These are phyloP conservation scores for Cyberlindnera veronae DNA, from an alignment of 805 yeast species.

Conservation along the genomic window DNA sequence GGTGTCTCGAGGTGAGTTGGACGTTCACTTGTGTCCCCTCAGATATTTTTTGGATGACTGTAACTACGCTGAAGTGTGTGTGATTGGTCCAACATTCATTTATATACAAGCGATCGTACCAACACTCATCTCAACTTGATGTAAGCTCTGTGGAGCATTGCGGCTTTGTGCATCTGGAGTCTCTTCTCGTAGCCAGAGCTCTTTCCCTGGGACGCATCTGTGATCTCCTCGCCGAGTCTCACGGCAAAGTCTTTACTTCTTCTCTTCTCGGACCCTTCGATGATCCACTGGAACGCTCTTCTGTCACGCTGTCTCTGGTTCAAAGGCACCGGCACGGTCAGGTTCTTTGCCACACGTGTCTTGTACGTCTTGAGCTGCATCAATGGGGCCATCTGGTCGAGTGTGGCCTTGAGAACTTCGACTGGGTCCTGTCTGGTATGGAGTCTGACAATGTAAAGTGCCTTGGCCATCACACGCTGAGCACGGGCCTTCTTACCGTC, in stretches of 20 bases:
- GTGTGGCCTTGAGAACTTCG: conserved; percentile 61
- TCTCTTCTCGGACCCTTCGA: conserved; percentile 79
- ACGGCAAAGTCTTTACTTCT: conserved; percentile 80
- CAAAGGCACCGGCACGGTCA: conserved; percentile 78
- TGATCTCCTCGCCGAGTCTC: conserved; percentile 85
- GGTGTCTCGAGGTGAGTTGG: too few relatives aligned
- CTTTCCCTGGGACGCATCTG: conserved; percentile 72
- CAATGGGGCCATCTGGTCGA: conserved; percentile 83
- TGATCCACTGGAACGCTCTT: conserved; percentile 86
- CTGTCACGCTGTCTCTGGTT: conserved; percentile 79
- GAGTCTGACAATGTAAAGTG: conserved; percentile 74
- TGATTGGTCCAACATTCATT: background rate
- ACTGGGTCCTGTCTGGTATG: conserved; percentile 79
- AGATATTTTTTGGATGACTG: too few relatives aligned
- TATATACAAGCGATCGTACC: background rate
- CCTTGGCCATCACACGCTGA: conserved; percentile 65
- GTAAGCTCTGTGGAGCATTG: conserved; percentile 85
- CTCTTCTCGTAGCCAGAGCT: conserved; percentile 83
- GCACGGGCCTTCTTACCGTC: conserved; percentile 87
- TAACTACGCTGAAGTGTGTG: too few relatives aligned
- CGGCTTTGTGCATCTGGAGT: conserved; percentile 77
- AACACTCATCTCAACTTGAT: conserved; percentile 39
- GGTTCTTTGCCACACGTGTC: conserved; percentile 83
- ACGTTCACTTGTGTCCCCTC: too few relatives aligned
- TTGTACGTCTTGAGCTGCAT: conserved; percentile 71